These are phyloP conservation scores for Diaporthe aspalathi DNA, from an alignment of 2,329 filamentous ascomycete genomes.

Conservation along the genomic window DNA sequence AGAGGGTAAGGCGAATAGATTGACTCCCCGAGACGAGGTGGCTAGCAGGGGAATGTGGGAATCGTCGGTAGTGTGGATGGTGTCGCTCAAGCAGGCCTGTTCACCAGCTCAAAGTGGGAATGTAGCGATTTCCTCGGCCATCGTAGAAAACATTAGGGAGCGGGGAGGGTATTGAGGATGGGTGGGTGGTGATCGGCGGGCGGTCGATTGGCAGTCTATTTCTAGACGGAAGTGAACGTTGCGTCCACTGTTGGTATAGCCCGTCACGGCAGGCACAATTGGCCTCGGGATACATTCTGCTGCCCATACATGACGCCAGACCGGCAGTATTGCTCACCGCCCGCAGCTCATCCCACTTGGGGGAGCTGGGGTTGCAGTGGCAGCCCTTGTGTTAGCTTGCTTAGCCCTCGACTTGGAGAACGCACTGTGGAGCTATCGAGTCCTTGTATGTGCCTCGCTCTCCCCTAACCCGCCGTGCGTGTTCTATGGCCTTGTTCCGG, in stretches of 20 bases:
- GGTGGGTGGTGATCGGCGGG: constrained; percentile 20
- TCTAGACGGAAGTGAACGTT: neutral
- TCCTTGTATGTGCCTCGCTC: neutral
- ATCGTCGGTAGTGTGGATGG: neutral
- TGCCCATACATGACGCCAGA: constrained; percentile 13
- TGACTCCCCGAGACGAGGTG: neutral
- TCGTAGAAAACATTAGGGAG: neutral
- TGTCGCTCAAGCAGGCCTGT: neutral
- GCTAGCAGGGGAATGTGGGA: neutral
- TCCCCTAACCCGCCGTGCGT: constrained; percentile 1
- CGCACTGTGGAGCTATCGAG: neutral
- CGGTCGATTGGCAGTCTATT: neutral
- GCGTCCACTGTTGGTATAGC: neutral
- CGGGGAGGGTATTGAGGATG: constrained; percentile 11
- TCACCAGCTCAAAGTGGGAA: constrained; percentile 1
- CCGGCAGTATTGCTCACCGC: constrained; percentile 22
- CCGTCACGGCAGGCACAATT: constrained; percentile 1
- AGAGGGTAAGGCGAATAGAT: neutral
- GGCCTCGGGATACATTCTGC: constrained; percentile 1
- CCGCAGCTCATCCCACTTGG: constrained; percentile 26
- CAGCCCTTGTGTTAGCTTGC: no score
- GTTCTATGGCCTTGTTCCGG: neutral
- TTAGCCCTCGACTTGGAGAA: neutral
- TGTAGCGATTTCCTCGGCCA: neutral
- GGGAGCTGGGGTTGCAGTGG: neutral